Base-by-base conservation (phyloP, 31 red algal genomes). In the Odonthalia washingtoniensis region DNA sequence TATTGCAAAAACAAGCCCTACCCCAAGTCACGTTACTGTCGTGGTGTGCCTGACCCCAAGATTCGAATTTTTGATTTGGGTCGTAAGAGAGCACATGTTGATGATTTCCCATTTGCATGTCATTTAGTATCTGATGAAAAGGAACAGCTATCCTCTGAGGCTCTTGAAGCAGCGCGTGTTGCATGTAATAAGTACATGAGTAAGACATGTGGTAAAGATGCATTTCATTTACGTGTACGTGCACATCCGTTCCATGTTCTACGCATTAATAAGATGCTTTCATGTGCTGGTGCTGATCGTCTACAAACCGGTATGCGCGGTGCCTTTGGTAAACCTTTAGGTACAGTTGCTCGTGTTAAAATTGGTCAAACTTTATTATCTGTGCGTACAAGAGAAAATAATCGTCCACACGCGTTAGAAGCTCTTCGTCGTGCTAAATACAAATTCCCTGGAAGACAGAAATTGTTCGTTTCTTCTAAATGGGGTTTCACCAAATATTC, bases 1-100 rank as follows among this genome's bases (percentile, higher is more conserved):
- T 99, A 99, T 74, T 95, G 93, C 87, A 99, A 99, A 83, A 99
- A 99, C 85, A 99, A 99, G 94, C 97, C 97, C 70, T 99, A 99
- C 67, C 94, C 95, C 21, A 99, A 99, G 89, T 99, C 97, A 40
- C 89, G 94, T 40, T 99, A 97, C 95, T 99, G 97, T 87, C 94
- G 97, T 61, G 97, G 97, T 95, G 97, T 99, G 24, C 97, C 97
- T n/a, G 97, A 99, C 74, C 93, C 97, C 3, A 99, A 99, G 88
- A 99, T 99, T 68, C 92, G 97, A 34, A 99, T 99, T 77, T 99
- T 93, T 74, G 97, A 99, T 75, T 81, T 99, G 17, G 97, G 97
- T n/a, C 78, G 87, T 18, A 99, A 99, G 86, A 95, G 65, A 76
- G 97, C 97, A n/a, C 78, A 74, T 69, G 95, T 96, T 42, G 97